Evolutionary conservation across 495 filamentous ascomycete genomes (phyloP).

Genomic region (Aspergillus wentii): DNA sequence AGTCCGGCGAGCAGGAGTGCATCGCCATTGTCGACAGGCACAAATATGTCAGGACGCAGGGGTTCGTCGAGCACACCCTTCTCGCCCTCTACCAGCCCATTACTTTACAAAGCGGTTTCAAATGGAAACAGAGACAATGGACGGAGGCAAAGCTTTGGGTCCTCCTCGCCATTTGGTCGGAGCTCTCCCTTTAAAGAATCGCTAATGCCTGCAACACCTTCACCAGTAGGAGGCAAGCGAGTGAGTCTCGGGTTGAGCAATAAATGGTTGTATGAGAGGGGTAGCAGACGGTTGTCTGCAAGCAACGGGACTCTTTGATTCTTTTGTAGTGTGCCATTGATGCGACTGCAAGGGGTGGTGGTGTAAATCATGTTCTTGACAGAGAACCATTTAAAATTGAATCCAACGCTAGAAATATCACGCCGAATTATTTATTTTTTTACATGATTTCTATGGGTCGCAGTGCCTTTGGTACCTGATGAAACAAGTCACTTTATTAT

Average conservation of each 20-base stretch:
- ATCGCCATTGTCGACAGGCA: slow-evolving; percentile 45
- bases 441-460: too few relatives aligned
- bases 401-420: too few relatives aligned
- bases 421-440: too few relatives aligned
- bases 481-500: too few relatives aligned
- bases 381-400: too few relatives aligned
- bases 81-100: slow-evolving; percentile 54
- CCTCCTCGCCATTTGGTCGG: slow-evolving; percentile 29
- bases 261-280: slow-evolving; percentile 89
- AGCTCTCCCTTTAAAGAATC: slow-evolving; percentile 48
- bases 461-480: too few relatives aligned
- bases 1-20: slow-evolving; percentile 49
- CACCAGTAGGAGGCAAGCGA: slow-evolving; percentile 55
- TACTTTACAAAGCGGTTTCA: slow-evolving; percentile 63
- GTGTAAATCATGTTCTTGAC: slow-evolving; percentile 5
- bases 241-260: slow-evolving; percentile 72
- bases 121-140: slow-evolving; percentile 43
- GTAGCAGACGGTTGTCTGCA: slow-evolving; percentile 36
- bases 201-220: slow-evolving; percentile 55
- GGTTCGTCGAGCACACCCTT: slow-evolving; percentile 37
- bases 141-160: slow-evolving; percentile 60
- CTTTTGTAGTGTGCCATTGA: slow-evolving; percentile 10
- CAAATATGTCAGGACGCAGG: slow-evolving; percentile 36
- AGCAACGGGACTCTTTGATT: slow-evolving; percentile 36
- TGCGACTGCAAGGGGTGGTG: slow-evolving; percentile 5